Evolutionary conservation across 1,284 basidiomycete genomes (phyloP), one percentile per base, ranked within the genome.

Genomic region (Ustilago nuda): DNA sequence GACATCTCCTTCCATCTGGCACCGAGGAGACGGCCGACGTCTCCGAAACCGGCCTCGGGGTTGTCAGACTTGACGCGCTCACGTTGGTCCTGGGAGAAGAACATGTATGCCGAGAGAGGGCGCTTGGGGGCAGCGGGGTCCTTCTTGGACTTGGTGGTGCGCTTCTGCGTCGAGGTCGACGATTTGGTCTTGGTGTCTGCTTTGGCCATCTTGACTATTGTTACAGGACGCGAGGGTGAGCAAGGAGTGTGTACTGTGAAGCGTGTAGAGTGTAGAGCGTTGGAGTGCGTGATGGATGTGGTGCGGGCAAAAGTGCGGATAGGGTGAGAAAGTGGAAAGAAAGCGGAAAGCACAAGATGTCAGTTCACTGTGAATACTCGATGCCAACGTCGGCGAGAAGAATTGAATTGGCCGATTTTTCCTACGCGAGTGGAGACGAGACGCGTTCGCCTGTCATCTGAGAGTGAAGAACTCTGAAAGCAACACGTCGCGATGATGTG

Each of bases 71-170:
- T 96, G 90, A 98, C 93, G 85, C 92, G 91, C 88, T 96, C 93
- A 86, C 95, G 91, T 92, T 93, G 93, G 88, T 95, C 95, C 87
- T 95, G 93, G 84, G 91, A 92, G 90, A 98, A 98, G 92, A 95
- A 95, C 95, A 98, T 97, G 89, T 97, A 98, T 61, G 95, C 94
- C 58, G 94, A 96, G 60, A 97, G 90, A 2, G 94, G 92, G 60
- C 94, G 91, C 88, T 95, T 95, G 67, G 94, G 94, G 11, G 92
- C 92, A 84, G 92, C 92, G 72, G 90, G 90, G 87, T 93, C 88
- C 84, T 87, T 88, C 85, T 83, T 83, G 78, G 80, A 62, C 76
- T 80, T 80, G 66, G 78, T 76, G 58, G 71, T 67, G 66, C 81
- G 72, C 65, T 78, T 70, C 56, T 62, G 56, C 56, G 72, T 67